These are phyloP conservation scores for Colletotrichum tamarilloi DNA, from an alignment of 2,329 filamentous ascomycete species.

Conservation along the genomic window DNA sequence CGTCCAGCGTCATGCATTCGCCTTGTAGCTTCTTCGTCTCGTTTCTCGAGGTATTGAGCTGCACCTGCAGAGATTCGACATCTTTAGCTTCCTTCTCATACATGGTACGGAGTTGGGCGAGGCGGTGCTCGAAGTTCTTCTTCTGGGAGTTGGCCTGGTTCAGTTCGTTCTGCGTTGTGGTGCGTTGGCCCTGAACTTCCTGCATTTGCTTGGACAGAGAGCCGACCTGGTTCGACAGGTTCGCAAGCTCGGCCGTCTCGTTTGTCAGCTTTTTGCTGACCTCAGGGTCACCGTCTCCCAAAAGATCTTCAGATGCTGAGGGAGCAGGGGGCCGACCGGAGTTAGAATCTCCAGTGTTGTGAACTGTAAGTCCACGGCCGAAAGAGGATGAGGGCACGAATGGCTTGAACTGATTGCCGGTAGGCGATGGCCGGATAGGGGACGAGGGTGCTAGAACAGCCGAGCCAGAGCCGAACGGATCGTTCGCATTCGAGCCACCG, in stretches of 20 bases:
- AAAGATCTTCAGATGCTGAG: constrained; percentile 78
- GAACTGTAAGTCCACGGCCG: constrained; percentile 82
- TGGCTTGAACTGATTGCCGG: constrained; percentile 78
- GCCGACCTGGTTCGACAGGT: constrained; percentile 94
- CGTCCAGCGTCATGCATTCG: constrained; percentile 86
- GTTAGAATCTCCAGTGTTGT: constrained; percentile 75
- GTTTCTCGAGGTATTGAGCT: constrained; percentile 78
- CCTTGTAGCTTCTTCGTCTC: constrained; percentile 87
- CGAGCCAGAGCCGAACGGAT: constrained; percentile 70
- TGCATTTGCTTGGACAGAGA: constrained; percentile 94
- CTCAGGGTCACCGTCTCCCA: constrained; percentile 91
- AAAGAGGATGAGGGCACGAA: constrained; percentile 95
- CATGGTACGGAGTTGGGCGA: constrained; percentile 85
- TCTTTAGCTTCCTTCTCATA: constrained; percentile 95
- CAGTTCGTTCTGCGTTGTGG: constrained; percentile 82
- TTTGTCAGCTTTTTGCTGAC: constrained; percentile 87
- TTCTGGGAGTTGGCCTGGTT: constrained; percentile 87
- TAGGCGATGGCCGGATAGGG: constrained; percentile 60
- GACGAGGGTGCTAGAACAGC: constrained; percentile 63
- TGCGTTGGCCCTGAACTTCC: constrained; percentile 86
- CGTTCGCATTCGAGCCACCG: constrained; percentile 74
- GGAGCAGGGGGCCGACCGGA: constrained; percentile 53
- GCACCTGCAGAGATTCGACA: constrained; percentile 86
- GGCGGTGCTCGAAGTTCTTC: constrained; percentile 88
- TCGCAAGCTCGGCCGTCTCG: constrained; percentile 92